A percentile compares a stretch with the other conserved stretches of the same genome.
Conservation (phyloP, 2,329 filamentous ascomycete species). For the Penicillium sp. region DNA sequence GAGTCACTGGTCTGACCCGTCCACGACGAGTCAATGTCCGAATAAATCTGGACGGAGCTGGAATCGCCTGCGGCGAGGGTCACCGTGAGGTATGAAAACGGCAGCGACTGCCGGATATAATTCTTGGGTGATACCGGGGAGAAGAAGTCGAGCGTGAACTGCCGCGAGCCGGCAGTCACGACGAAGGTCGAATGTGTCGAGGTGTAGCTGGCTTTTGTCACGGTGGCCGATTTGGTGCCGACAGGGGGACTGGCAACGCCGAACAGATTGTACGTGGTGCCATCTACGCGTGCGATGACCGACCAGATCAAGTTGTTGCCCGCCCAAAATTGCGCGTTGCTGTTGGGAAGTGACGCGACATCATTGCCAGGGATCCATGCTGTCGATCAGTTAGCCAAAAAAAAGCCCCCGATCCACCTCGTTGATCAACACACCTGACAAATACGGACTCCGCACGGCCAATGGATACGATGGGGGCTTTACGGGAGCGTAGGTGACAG, state of each 20-base stretch:
- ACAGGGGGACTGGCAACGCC: slow-evolving; percentile 30
- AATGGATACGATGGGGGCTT: slow-evolving; percentile 41
- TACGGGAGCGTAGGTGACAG: slow-evolving; percentile 16
- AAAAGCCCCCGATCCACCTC: neutral
- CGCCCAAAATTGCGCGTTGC: slow-evolving; percentile 40
- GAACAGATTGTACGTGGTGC: slow-evolving; percentile 39
- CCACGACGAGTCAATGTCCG: slow-evolving; percentile 43
- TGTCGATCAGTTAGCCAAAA: slow-evolving; percentile 11
- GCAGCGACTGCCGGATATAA: slow-evolving; percentile 40
- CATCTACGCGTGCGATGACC: slow-evolving; percentile 40
- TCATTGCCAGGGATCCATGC: slow-evolving; percentile 42
- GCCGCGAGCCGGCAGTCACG: slow-evolving; percentile 33
- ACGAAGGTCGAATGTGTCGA: slow-evolving; percentile 41
- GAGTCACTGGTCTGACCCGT: slow-evolving; percentile 32
- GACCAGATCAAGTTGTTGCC: slow-evolving; percentile 39
- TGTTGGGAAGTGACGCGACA: slow-evolving; percentile 31
- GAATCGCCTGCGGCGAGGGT: slow-evolving; percentile 26
- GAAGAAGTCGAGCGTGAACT: slow-evolving; percentile 42
- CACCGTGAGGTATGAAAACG: slow-evolving; percentile 43
- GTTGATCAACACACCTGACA: slow-evolving; percentile 27
- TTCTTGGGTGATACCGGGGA: slow-evolving; percentile 42
- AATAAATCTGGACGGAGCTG: slow-evolving; percentile 38
- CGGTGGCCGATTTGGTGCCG: slow-evolving; percentile 28
- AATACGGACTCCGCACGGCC: slow-evolving; percentile 41
- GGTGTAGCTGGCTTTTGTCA: slow-evolving; percentile 34